Percentiles rank a stretch among this genome's conserved stretches.
Conservation (phyloP, 192 early-diverging fungal species). For the Entomortierella parvispora region DNA sequence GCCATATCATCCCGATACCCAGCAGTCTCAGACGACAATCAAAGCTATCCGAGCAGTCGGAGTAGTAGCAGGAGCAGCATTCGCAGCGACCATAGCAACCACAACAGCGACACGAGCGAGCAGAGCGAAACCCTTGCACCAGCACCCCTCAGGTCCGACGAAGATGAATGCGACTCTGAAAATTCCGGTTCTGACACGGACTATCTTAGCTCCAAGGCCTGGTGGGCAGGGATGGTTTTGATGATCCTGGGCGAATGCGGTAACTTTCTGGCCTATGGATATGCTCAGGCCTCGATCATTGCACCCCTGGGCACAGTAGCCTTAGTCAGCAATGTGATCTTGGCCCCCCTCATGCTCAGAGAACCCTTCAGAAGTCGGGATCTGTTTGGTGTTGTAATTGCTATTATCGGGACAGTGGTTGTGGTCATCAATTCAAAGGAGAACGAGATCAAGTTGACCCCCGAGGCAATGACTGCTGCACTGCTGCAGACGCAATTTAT, state of each 20-base stretch:
- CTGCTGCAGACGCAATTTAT: constrained; percentile 60
- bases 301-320: constrained; percentile 81
- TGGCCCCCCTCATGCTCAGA: constrained; percentile 75
- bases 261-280: constrained; percentile 76
- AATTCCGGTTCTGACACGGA: constrained; percentile 35
- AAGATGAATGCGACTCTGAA: constrained; percentile 27
- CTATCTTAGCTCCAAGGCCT: constrained; percentile 64
- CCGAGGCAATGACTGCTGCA: constrained; percentile 61
- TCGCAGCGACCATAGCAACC: constrained; percentile 1
- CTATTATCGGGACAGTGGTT: constrained; percentile 69
- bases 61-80: constrained; percentile 3
- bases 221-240: constrained; percentile 76
- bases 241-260: constrained; percentile 63
- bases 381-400: constrained; percentile 67
- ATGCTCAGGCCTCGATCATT: constrained; percentile 77
- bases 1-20: too few species aligned
- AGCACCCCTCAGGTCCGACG: not conserved
- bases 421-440: constrained; percentile 72
- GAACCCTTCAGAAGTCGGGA: constrained; percentile 71
- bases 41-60: constrained; percentile 12
- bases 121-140: constrained; percentile 34
- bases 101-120: constrained; percentile 35
- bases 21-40: not conserved
- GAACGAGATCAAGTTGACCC: constrained; percentile 64
- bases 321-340: constrained; percentile 73